Evolutionary conservation across 306 rosid genomes (phyloP), one percentile per base, ranked within the genome.

Genomic region (Myrica gale): DNA sequence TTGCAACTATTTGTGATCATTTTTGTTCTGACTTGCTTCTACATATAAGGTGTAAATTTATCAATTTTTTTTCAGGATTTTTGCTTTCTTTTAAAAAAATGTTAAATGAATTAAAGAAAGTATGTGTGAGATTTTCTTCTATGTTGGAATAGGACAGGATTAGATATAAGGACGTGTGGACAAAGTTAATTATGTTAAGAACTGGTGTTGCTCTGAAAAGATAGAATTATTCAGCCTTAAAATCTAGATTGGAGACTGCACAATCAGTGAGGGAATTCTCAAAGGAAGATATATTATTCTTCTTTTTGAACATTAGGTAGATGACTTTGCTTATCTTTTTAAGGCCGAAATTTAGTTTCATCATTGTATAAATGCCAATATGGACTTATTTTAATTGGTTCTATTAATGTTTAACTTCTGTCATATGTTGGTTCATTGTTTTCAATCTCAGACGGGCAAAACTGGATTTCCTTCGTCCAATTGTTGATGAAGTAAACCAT

Each of bases 401-500:
- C 5, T 11, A 15, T 9, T 32, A 48, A 1, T 5, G 4, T 19
- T 15, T 1, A 7, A 23, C 61, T 74, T 16, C 6, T 39, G 47
- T 3, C 53, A 19, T n/a, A 42, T 37, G 15, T 15, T 54, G 12
- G 26, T 21, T 79, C 53, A 48, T 73, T 7, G 46, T 60, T 44
- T 21, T 23, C 23, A 26, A 69, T 82, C 50, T 63, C 65, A 94
- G 98, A 84, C 84, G 85, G 55, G 61, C 83, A 6, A 92, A 85
- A 78, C 76, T 92, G 87, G 78, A 56, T 65, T 70, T 84, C 37
- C 76, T 89, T 7, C 77, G 91, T 5, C 79, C 84, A 62, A 54
- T 85, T 19, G 80, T 92, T n/a, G 84, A 87, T 16, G 90, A 90
- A 71, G 72, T 94, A 61, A 75, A 82, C 55, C 61, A 80, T 57